These are phyloP conservation scores for Hyphodiscus hymeniophilus DNA, from an alignment of 495 filamentous ascomycete species.

Conservation along the genomic window DNA sequence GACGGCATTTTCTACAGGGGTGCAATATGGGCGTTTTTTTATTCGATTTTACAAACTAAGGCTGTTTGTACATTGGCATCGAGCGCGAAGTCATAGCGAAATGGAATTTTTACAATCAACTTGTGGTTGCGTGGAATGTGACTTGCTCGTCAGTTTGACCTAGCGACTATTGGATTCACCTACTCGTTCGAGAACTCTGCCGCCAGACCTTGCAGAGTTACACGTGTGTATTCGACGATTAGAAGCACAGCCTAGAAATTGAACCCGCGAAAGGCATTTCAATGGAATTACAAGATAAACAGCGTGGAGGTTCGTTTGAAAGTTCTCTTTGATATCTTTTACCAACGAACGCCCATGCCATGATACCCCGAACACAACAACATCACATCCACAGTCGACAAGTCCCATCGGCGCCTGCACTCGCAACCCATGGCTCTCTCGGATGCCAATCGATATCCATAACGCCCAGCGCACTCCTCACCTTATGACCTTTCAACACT, in stretches of 20 bases:
- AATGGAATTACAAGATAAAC: no score
- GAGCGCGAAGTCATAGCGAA: no score
- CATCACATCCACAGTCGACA: constrained; percentile 59
- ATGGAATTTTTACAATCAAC: no score
- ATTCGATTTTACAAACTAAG: neutral
- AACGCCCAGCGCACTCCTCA: constrained; percentile 73
- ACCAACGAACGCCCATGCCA: constrained; percentile 17
- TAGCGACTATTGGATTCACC: no score
- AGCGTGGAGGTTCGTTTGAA: no score
- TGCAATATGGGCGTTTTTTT: constrained; percentile 3
- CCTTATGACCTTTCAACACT: constrained; percentile 82
- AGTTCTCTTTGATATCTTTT: neutral
- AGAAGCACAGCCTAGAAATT: no score
- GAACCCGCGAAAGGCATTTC: no score
- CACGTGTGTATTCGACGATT: no score
- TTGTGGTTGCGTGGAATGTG: neutral
- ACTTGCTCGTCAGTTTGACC: no score
- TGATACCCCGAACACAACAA: constrained; percentile 2
- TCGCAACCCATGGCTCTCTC: constrained; percentile 83
- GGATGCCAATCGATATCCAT: constrained; percentile 95
- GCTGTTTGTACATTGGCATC: no score
- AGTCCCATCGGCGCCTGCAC: constrained; percentile 89
- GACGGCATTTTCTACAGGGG: constrained; percentile 7
- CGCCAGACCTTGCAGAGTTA: no score
- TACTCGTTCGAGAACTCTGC: no score